These are phyloP conservation scores for Colletotrichum sp. DNA, from an alignment of 2,329 filamentous ascomycete species.

Conservation along the genomic window DNA sequence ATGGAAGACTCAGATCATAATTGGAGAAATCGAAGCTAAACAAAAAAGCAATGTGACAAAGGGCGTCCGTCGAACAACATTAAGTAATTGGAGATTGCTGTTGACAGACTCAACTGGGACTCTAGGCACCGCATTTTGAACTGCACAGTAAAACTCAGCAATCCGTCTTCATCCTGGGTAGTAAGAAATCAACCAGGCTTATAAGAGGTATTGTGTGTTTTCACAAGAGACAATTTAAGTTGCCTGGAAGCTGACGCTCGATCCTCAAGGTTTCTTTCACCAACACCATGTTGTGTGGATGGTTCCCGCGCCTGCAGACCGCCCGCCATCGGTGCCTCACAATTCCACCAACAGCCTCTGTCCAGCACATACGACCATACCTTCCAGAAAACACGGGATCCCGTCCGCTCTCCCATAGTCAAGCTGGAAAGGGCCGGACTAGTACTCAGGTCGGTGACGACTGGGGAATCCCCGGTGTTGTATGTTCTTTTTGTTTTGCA, in stretches of 20 bases:
- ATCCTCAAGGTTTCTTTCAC: background rate
- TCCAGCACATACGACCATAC: slow-evolving; percentile 21
- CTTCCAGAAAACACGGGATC: slow-evolving; percentile 19
- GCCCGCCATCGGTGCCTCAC: background rate
- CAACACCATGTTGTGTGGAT: background rate
- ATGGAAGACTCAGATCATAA: too few species aligned
- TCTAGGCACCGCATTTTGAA: too few species aligned
- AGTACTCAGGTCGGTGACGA: slow-evolving; percentile 21
- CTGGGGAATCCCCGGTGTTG: slow-evolving; percentile 19
- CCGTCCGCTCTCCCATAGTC: slow-evolving; percentile 23
- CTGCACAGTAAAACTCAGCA: too few species aligned
- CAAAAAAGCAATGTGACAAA: too few species aligned
- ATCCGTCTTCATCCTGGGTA: too few species aligned
- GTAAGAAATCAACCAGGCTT: background rate
- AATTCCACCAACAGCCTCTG: background rate
- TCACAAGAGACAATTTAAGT: background rate
- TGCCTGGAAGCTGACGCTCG: background rate
- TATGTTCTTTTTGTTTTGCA: background rate
- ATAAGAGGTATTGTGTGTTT: background rate
- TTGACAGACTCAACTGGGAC: too few species aligned
- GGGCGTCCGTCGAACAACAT: too few species aligned
- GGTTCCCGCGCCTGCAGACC: background rate
- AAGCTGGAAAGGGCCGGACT: slow-evolving; percentile 19
- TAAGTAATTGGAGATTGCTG: too few species aligned
- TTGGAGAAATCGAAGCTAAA: too few species aligned